Evolutionary conservation across 768 basidiomycete species (phyloP).

Genomic region (Hemileccinum rubropunctum): DNA sequence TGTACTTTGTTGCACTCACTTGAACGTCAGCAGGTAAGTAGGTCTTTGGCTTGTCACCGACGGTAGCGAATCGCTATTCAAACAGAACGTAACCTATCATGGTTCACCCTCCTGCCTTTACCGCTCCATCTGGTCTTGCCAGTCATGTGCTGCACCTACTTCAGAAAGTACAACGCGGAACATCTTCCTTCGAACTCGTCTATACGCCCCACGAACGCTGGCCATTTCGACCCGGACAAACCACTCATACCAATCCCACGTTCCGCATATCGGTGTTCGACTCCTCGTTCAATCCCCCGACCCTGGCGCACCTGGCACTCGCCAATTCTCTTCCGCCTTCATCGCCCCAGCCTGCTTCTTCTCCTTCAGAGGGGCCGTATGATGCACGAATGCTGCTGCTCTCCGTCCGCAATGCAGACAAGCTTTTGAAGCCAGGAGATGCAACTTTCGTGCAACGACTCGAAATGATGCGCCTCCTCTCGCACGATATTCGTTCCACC

Average conservation of each 20-base stretch:
- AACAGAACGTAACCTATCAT: slow-evolving; percentile 1
- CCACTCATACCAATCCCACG: slow-evolving; percentile 9
- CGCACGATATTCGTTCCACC: slow-evolving; percentile 39
- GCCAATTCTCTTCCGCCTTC: slow-evolving; percentile 42
- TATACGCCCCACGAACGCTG: slow-evolving; percentile 59
- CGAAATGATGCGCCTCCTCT: slow-evolving; percentile 82
- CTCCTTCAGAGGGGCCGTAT: slow-evolving; percentile 34
- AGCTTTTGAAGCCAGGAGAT: slow-evolving; percentile 65
- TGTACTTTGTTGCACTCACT: too few species aligned
- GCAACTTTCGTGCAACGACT: slow-evolving; percentile 75
- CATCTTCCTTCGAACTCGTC: slow-evolving; percentile 55
- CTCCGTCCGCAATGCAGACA: slow-evolving; percentile 87
- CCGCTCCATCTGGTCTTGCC: slow-evolving; percentile 17
- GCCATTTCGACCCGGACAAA: slow-evolving; percentile 48
- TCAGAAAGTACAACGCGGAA: slow-evolving; percentile 42
- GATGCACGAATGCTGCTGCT: slow-evolving; percentile 78
- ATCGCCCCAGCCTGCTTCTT: not conserved
- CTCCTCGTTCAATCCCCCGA: slow-evolving; percentile 93
- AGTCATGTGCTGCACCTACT: slow-evolving; percentile 19
- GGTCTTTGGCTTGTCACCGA: not conserved
- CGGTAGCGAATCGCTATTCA: not conserved
- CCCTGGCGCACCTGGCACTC: slow-evolving; percentile 78
- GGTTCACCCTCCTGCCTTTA: slow-evolving; percentile 4
- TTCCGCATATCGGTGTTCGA: slow-evolving; percentile 76
- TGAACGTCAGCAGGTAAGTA: slow-evolving; percentile 2